Evolutionary conservation across 1,284 basidiomycete species (phyloP), one percentile per base, ranked within the genome.

Genomic region (Mycena citricolor): DNA sequence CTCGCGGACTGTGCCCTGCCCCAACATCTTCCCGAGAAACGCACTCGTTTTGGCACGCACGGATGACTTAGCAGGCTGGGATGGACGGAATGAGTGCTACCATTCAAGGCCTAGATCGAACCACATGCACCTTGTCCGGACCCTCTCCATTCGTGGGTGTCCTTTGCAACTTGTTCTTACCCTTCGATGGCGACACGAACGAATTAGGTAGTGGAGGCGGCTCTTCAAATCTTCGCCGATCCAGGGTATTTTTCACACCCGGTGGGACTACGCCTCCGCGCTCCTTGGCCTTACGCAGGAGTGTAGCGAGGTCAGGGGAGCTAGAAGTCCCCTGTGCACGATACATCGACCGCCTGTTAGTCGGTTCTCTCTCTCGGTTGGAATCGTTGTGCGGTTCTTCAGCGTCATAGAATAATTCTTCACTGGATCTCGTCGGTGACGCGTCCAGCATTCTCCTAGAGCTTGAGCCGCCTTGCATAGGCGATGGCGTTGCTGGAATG

Each of bases 311-410:
- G 64, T 95, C 91, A 19, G 92, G 91, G 56, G 86, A 90, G 55
- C 86, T 90, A 19, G 90, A 86, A 2, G 89, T 92, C 36, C 90
- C 91, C n/a, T 86, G 73, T n/a, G 86, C 84, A 47, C 91, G 77
- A 63, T 91, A 92, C 68, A 94, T 80, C 53, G 86, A 90, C 40
- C 90, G 76, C n/a, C n/a, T n/a, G n/a, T n/a, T n/a, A n/a, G n/a
- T n/a, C n/a, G n/a, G n/a, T n/a, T n/a, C n/a, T n/a, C n/a, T n/a
- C n/a, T n/a, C n/a, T 31, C 89, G 79, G 63, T 88, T 87, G 16
- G 79, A 78, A 56, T 83, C 77, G 55, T 76, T 72, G 54, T 83
- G 81, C 4, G 53, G 57, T 50, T 83, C 81, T 51, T 83, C 82
- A 25, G 74, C 70, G 63, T 86, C 83, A 65, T 74, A 76, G 57